Conservation (phyloP, 345 rosid genomes). For the Populus alba region DNA sequence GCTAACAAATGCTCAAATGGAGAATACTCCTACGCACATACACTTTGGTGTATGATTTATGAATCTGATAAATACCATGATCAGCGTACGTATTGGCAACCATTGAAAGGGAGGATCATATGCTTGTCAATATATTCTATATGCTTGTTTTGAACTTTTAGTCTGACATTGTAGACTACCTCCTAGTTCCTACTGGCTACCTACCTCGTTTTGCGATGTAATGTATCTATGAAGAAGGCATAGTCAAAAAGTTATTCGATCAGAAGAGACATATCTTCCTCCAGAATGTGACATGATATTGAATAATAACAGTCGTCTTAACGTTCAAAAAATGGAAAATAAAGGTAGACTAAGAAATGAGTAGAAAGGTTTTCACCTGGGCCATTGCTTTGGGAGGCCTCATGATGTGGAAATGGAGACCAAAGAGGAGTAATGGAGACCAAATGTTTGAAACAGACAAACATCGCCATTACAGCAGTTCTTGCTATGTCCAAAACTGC, state of each 20-base stretch:
- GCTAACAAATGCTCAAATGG: no score
- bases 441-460: no score
- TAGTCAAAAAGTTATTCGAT: no score
- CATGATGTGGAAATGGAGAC: background rate
- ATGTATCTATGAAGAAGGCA: no score
- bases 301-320: background rate
- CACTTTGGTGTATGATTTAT: no score
- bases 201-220: no score
- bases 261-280: no score
- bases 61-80: background rate
- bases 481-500: background rate
- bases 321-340: background rate
- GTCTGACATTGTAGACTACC: background rate
- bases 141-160: background rate
- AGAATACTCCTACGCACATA: no score
- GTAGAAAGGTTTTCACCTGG: background rate
- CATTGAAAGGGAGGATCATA: background rate
- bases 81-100: background rate
- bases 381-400: conserved; percentile 1
- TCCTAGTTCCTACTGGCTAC: background rate
- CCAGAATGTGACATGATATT: no score
- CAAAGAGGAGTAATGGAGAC: background rate
- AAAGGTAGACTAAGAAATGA: background rate
- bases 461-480: background rate
- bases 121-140: background rate